phyloP scores from a whole-genome alignment of 2,329 filamentous ascomycete species.

The Ophiocordyceps unilateralis region DNA sequence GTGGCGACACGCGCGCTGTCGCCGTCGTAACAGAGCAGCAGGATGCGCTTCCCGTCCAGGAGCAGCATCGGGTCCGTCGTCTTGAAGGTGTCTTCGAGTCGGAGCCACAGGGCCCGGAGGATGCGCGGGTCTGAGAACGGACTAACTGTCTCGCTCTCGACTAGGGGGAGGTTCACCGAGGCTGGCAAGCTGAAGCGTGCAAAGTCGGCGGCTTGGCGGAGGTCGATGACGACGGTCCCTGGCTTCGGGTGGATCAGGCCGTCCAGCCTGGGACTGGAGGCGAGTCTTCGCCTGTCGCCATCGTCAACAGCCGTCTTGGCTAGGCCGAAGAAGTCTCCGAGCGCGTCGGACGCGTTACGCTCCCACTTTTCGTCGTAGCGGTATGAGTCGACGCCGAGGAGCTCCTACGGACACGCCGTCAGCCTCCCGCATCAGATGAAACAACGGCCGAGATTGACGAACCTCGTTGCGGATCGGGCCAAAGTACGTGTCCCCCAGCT shows the following conservation, averaged over 20 bases:
- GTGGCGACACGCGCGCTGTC: slow-evolving; percentile 35
- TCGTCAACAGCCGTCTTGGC: slow-evolving; percentile 3
- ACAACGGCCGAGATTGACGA: neutral
- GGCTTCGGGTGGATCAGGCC: slow-evolving; percentile 6
- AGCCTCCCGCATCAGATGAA: neutral
- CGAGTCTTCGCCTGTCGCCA: slow-evolving; percentile 2
- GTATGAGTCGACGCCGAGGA: slow-evolving; percentile 29
- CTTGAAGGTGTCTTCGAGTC: slow-evolving; percentile 25
- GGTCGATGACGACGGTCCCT: slow-evolving; percentile 22
- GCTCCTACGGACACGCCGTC: slow-evolving; percentile 13
- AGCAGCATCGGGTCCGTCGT: slow-evolving; percentile 7
- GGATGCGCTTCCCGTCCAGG: slow-evolving; percentile 16
- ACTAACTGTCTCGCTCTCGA: slow-evolving; percentile 15
- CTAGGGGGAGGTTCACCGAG: slow-evolving; percentile 26
- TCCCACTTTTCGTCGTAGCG: slow-evolving; percentile 38
- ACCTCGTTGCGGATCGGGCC: slow-evolving; percentile 27
- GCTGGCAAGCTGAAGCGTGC: slow-evolving; percentile 22
- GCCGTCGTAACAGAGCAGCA: slow-evolving; percentile 36
- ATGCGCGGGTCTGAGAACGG: slow-evolving; percentile 28
- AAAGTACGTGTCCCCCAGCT: slow-evolving; percentile 30
- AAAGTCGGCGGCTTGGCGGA: slow-evolving; percentile 25
- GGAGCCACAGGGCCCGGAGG: slow-evolving; percentile 27
- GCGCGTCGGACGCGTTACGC: slow-evolving; percentile 17
- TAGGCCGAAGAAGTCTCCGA: slow-evolving; percentile 14
- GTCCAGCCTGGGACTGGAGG: slow-evolving; percentile 1